Percentiles rank a stretch among this genome's conserved stretches.
These are phyloP conservation scores for Glutinoglossum americanum DNA, from an alignment of 495 filamentous ascomycete genomes.

Conservation along the genomic window DNA sequence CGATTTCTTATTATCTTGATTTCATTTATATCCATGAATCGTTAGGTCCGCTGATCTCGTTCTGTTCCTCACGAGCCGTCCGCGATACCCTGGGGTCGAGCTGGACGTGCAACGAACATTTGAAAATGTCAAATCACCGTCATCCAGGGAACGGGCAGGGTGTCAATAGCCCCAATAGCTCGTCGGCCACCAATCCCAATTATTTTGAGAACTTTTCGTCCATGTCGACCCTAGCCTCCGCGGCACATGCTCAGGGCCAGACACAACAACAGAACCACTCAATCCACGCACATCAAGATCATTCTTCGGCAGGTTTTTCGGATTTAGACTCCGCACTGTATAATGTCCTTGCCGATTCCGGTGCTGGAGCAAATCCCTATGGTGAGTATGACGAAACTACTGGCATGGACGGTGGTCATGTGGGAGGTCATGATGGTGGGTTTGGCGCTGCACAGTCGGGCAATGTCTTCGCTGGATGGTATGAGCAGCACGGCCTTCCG, in stretches of 20 bases:
- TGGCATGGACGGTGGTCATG: background rate
- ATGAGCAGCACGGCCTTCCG: background rate
- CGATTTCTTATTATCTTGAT: background rate
- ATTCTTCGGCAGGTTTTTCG: background rate
- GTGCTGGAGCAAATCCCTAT: background rate
- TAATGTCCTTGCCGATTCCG: background rate
- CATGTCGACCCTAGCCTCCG: conserved; percentile 5
- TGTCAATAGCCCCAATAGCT: background rate
- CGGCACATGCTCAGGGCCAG: conserved; percentile 6
- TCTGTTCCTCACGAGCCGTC: background rate
- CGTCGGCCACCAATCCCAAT: background rate
- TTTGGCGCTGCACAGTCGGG: background rate
- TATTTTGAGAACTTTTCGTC: conserved; percentile 5
- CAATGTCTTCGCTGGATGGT: background rate
- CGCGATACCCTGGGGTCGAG: background rate
- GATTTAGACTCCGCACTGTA: background rate
- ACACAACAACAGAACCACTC: background rate
- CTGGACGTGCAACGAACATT: background rate
- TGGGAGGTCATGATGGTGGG: background rate
- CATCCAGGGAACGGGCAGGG: background rate
- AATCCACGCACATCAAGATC: background rate
- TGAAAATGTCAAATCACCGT: background rate
- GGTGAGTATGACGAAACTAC: background rate
- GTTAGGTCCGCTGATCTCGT: background rate
- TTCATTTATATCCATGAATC: background rate